These are phyloP conservation scores for Daucus carota DNA, from an alignment of 129 eudicot species.

Conservation along the genomic window DH1_v3.0 NC_030387.2:31644001-31644500, in stretches of 20 bases:
- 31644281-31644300: neutral
- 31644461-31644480: too few species aligned
- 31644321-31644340: neutral
- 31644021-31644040: too few species aligned
- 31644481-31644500: too few species aligned
- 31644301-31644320: neutral
- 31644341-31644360: neutral
- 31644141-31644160: neutral
- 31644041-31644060: too few species aligned
- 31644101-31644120: slow-evolving; percentile 3
- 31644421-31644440: too few species aligned
- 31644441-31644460: neutral
- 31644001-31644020: too few species aligned
- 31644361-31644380: neutral
- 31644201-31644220: neutral
- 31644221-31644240: neutral
- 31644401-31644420: neutral
- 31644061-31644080: too few species aligned
- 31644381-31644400: neutral
- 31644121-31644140: neutral
- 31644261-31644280: neutral
- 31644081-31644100: neutral
- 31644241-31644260: neutral
- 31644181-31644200: neutral
- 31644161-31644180: neutral